phyloP scores from a whole-genome alignment of 2,329 filamentous ascomycete species.

The Aspergillus sp. region DNA sequence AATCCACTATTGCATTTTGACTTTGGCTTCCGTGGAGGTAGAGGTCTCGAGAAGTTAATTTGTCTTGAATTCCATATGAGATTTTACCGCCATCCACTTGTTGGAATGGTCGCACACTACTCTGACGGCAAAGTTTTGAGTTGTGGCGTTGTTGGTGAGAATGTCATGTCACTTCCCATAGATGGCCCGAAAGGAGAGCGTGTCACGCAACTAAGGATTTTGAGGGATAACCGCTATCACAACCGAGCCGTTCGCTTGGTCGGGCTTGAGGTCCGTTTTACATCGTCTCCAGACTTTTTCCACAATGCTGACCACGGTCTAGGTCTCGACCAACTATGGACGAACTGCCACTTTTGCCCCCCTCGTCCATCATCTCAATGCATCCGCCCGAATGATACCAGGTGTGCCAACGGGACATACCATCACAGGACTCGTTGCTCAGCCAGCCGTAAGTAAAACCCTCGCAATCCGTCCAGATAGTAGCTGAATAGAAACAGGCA shows the following conservation, averaged over 20 bases:
- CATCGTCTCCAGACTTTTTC: not conserved
- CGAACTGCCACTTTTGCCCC: constrained; percentile 10
- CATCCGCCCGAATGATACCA: not conserved
- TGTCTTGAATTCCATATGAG: constrained; percentile 12
- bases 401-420: constrained; percentile 4
- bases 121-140: constrained; percentile 1
- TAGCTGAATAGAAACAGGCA: constrained; percentile 3
- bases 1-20: constrained; percentile 16
- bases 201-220: constrained; percentile 6
- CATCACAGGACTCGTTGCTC: constrained; percentile 9
- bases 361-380: constrained; percentile 2
- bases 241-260: not conserved
- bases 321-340: constrained; percentile 15
- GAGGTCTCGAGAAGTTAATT: constrained; percentile 6
- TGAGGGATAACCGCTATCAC: constrained; percentile 1
- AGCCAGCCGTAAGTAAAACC: not conserved
- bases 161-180: constrained; percentile 9
- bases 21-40: constrained; percentile 13
- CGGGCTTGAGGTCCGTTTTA: constrained; percentile 9
- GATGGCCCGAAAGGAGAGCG: constrained; percentile 11
- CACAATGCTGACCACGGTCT: constrained; percentile 6
- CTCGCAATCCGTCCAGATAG: not conserved
- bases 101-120: constrained; percentile 10
- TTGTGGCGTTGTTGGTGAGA: constrained; percentile 9
- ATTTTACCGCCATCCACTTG: not conserved